Base-by-base conservation (phyloP, 169 alveolate species). In the Besnoitia besnoiti region DNA sequence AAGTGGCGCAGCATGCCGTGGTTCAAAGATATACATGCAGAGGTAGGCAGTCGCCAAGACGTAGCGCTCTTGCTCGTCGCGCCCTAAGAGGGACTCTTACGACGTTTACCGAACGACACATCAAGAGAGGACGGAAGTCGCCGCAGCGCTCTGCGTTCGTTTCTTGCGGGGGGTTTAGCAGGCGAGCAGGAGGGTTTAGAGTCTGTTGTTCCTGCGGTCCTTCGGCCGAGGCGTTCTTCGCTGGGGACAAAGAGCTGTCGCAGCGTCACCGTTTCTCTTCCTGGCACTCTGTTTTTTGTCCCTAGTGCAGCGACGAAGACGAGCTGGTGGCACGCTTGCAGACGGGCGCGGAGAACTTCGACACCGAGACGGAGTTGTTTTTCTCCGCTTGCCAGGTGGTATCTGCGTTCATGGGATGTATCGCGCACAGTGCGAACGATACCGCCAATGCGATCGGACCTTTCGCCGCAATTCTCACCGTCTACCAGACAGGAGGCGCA, bases 371-470 rank as follows among this genome's bases (percentile, higher is more conserved):
- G 0, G 96, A 95, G 84, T 77, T 94, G 14, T 94, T 93, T 76
- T 94, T 94, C 89, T 92, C 96, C 16, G 87, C 96, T 0, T 87
- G 85, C 30, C 96, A 95, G 91, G 94, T 96, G 62, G 94, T 96
- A 35, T 95, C 97, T 55, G 97, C 98, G 33, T 91, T 94, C 79
- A 90, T 97, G 89, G 97, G 95, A 44, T 95, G 96, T 73, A 93
- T 97, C 40, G 97, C 97, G 12, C 98, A 97, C 84, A 94, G 97
- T 88, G 96, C 98, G 27, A 97, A 97, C 88, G 98, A 97, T 94
- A 95, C 97, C 35, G 98, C 98, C 35, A 97, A 97, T 90, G 98
- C 98, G 0, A 96, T 96, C 10, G 97, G 97, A 0, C 97, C 98
- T 16, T 93, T 96, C 47, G 96, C 96, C 0, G 93, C 96, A 0